Conservation (phyloP, 2,329 filamentous ascomycete genomes). For the Paecilomyces sp. region DNA sequence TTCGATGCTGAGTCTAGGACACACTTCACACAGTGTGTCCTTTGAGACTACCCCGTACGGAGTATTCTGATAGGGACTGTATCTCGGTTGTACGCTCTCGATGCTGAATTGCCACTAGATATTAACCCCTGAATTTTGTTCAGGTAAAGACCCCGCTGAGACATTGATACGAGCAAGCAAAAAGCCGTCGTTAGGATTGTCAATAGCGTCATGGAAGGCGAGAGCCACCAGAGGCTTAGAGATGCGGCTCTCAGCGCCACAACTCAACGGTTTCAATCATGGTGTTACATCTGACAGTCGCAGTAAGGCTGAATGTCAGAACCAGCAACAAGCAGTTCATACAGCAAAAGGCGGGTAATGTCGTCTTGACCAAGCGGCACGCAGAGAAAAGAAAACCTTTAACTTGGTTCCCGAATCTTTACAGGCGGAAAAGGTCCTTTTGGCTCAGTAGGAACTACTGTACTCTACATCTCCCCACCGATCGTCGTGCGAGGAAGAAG, state of each 20-base stretch:
- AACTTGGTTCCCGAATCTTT: background rate
- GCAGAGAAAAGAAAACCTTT: background rate
- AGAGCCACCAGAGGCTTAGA: background rate
- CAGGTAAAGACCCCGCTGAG: background rate
- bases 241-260: background rate
- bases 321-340: background rate
- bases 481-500: background rate
- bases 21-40: background rate
- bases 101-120: background rate
- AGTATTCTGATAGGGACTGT: background rate
- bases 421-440: background rate
- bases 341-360: background rate
- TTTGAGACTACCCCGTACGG: background rate
- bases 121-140: background rate
- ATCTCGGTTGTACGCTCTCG: background rate
- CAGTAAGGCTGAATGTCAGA: background rate
- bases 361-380: background rate
- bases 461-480: background rate
- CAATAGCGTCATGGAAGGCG: background rate
- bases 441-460: background rate
- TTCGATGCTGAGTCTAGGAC: background rate
- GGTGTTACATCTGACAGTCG: background rate
- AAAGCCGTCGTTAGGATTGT: background rate
- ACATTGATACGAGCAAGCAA: background rate
- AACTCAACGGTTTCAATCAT: background rate